These are phyloP conservation scores for Dictyostelium citrinum DNA, from an alignment of 78 protist species.

Conservation along the genomic window DNA sequence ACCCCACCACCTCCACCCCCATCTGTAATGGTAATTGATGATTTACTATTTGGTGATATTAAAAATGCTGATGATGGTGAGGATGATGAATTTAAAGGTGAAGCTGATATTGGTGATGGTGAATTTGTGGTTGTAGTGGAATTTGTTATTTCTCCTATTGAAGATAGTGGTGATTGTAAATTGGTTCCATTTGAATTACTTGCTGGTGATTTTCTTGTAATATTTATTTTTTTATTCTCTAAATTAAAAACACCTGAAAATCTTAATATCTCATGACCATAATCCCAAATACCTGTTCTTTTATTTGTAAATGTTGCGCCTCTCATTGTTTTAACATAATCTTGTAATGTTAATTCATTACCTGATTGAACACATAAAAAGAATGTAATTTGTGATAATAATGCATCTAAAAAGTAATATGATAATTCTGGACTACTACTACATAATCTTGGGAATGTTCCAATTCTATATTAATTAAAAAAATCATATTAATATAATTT, in stretches of 20 bases:
- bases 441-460: not conserved
- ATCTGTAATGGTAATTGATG: not conserved
- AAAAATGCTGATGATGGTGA: not conserved
- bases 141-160: not conserved
- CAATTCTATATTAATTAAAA: not conserved
- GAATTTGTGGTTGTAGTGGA: not conserved
- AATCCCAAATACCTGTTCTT: conserved; percentile 53
- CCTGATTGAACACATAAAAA: conserved; percentile 8
- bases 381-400: conserved; percentile 16
- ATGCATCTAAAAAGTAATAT: conserved; percentile 7
- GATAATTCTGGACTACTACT: not conserved
- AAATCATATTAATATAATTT: no score
- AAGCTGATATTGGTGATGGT: not conserved
- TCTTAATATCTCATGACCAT: not conserved
- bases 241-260: not conserved
- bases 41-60: not conserved
- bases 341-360: conserved; percentile 7
- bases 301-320: not conserved
- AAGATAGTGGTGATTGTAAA: no score
- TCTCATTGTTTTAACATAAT: conserved; percentile 13
- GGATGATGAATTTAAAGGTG: not conserved
- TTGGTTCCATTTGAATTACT: no score
- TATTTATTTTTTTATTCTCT: not conserved
- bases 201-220: no score
- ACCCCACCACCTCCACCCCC: not conserved